Base-by-base conservation (phyloP, 1,139 yeast species). In the Protomyces inouyei region DNA sequence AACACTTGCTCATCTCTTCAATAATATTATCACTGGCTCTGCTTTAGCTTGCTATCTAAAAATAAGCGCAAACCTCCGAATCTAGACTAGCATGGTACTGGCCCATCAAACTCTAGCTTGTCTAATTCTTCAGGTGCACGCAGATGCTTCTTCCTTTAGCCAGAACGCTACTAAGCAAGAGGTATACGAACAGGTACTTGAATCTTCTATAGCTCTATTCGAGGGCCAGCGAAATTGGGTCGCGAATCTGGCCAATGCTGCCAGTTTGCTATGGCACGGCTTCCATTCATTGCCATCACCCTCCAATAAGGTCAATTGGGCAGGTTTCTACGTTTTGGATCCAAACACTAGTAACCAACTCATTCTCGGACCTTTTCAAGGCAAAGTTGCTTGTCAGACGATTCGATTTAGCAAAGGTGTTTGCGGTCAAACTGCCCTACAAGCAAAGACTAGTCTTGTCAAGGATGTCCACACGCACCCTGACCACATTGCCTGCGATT, bases 401-500 rank as follows among this genome's bases (percentile, higher is more conserved):
- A 93, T 93, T 66, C 73, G 78, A 65, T 77, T 87, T 65, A 97
- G 97, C 3, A 80, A 77, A 66, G 98, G 98, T 8, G 98, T 93
- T 0, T 93, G 98, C 76, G 98, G 98, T 5, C 78, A 83, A 0
- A 96, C 96, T 1, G 96, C 96, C 0, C 68, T 73, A 0, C 70
- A 78, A 0, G 74, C 75, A 65, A 63, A 74, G 61, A 86, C 96
- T 0, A 96, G 89, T 73, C 73, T 90, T 10, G 97, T 93, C 8
- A 78, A 80, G 0, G 82, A 93, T 74, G 98, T 92, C 1, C 80
- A 86, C 32, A 73, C 81, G 69, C 91, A 83, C 70, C 96, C 96
- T 0, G 96, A 96, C 1, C 98, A 93, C 73, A 93, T 93, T 70
- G 98, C 98, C 0, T 93, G 98, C 75, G 98, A 93, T 76, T 96